Evolutionary conservation across 2,329 filamentous ascomycete genomes (phyloP).

Genomic region (Colletotrichum destructivum): DNA sequence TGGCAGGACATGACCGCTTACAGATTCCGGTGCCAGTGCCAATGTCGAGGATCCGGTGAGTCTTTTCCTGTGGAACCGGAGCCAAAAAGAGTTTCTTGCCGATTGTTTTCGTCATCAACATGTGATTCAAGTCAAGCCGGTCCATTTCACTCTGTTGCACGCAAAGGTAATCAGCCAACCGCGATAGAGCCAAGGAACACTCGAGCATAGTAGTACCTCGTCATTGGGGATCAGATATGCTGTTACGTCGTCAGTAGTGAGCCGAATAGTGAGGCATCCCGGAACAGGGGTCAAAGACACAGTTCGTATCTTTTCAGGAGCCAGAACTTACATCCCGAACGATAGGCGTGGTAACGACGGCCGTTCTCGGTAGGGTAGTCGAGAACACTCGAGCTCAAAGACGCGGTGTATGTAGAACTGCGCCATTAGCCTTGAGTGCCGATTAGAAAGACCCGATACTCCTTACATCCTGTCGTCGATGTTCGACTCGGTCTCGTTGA

Average conservation of each 20-base stretch:
- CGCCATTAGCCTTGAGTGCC: not conserved
- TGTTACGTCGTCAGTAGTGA: not conserved
- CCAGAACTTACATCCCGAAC: slow-evolving; percentile 1
- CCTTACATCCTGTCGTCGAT: slow-evolving; percentile 9
- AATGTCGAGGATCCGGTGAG: slow-evolving; percentile 65
- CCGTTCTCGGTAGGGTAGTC: slow-evolving; percentile 11
- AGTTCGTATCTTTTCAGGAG: too few relatives aligned
- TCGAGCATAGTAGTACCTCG: not conserved
- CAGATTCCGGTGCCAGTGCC: slow-evolving; percentile 76
- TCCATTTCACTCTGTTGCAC: slow-evolving; percentile 9
- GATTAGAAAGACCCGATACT: too few relatives aligned
- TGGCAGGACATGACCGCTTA: not conserved
- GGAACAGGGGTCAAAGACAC: too few relatives aligned
- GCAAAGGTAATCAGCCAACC: not conserved
- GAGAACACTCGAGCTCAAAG: not conserved
- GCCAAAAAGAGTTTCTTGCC: slow-evolving; percentile 11
- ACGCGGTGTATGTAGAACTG: slow-evolving; percentile 3
- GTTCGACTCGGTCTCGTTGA: not conserved
- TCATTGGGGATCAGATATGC: slow-evolving; percentile 8
- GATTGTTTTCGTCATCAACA: not conserved
- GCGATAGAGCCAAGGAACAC: too few relatives aligned
- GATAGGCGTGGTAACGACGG: slow-evolving; percentile 11
- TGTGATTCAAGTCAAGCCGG: slow-evolving; percentile 25
- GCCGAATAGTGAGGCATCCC: too few relatives aligned
- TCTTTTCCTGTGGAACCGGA: slow-evolving; percentile 13